Percentiles rank a stretch among this genome's conserved stretches.
Evolutionary conservation across 495 filamentous ascomycete species (phyloP).

Genomic region (Neurospora tetraspora): DNA sequence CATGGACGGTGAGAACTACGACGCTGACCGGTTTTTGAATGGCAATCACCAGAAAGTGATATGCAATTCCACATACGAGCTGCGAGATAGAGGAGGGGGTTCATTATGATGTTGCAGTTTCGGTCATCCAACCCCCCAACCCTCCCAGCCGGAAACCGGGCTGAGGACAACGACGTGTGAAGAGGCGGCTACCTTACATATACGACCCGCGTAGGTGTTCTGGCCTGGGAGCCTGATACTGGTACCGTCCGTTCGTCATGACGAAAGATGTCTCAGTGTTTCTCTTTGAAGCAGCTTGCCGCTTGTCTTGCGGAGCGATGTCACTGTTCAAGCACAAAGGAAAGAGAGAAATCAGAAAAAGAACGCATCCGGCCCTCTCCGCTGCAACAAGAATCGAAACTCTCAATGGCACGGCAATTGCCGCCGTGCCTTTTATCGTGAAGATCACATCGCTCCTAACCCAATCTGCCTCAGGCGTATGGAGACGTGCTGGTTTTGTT

Average conservation of each 20-base stretch:
- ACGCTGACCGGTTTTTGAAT: not conserved
- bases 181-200: not conserved
- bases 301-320: not conserved
- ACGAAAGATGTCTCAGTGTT: not conserved
- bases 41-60: not conserved
- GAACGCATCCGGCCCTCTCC: not conserved
- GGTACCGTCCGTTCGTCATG: too few relatives aligned
- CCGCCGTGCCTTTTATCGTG: not conserved
- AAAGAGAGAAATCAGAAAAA: not conserved
- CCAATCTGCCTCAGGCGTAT: not conserved
- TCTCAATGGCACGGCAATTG: not conserved
- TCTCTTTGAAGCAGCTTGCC: not conserved
- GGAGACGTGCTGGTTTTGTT: not conserved
- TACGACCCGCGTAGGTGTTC: not conserved
- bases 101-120: not conserved
- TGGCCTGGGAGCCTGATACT: not conserved
- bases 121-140: not conserved
- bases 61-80: not conserved
- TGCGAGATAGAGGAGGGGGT: not conserved
- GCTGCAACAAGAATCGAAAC: not conserved
- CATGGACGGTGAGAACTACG: not conserved
- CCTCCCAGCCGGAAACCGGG: not conserved
- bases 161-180: not conserved
- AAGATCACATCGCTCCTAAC: not conserved
- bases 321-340: not conserved